Base-by-base conservation (phyloP, 768 basidiomycete species). In the Auriculariales sp. region DNA sequence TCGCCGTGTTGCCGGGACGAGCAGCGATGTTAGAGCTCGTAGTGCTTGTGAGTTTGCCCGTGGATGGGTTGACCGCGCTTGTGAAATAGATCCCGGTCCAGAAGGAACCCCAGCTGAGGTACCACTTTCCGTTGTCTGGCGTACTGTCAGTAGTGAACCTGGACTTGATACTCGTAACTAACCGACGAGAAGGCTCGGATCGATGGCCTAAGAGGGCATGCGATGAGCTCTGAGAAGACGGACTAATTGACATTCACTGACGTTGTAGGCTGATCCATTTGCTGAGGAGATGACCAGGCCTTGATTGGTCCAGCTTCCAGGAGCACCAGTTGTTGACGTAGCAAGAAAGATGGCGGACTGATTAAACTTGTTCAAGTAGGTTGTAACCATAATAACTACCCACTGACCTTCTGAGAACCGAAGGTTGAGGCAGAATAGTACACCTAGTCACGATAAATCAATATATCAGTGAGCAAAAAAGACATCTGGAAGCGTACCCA, bases 341-440 rank as follows among this genome's bases (percentile, higher is more conserved):
- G 75, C 74, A 3, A 75, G 65, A 61, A 76, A 77, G 22, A 78
- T 74, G 3, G 69, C 77, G 15, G 69, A 72, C 68, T 75, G 25
- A 9, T 22, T 15, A 47, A 44, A 22, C 17, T 12, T 12, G 22
- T 4, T 19, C 12, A 17, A 31, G 51, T 3, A 46, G 24, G 4
- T 7, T 15, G 34, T 25, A 19, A 9, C 46, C 34, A 29, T n/a
- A n/a, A 19, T n/a, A n/a, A n/a, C n/a, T n/a, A n/a, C n/a, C n/a
- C 22, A 45, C 56, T 31, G 55, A 69, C 70, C 9, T 71, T 71
- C 56, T 73, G 70, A 0, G 71, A 73, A 15, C 75, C 75, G 55
- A 76, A 76, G 46, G 66, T 70, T 1, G 74, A 75, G 1, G 75
- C 75, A 2, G 74, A 59, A 55, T 76, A 77, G 60, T 74, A 77